A percentile compares a stretch with the other conserved stretches of the same genome.
Evolutionary conservation across 1,284 basidiomycete species (phyloP).

Genomic region (Waitea zeae): DNA sequence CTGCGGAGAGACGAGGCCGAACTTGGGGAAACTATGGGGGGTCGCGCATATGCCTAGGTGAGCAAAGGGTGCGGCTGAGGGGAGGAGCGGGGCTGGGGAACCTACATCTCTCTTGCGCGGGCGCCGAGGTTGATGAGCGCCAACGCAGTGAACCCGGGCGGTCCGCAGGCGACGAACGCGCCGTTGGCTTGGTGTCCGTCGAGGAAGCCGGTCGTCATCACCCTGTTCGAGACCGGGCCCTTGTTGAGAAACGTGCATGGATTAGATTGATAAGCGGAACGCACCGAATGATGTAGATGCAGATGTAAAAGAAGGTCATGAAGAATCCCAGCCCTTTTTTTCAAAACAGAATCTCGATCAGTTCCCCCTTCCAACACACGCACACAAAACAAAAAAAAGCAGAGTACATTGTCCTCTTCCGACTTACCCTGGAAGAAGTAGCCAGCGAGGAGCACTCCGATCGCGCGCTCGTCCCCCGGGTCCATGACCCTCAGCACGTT

Average conservation of each 20-base stretch:
- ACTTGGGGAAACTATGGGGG: conserved; percentile 16
- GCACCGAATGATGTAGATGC: conserved; percentile 28
- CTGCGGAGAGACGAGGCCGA: conserved; percentile 19
- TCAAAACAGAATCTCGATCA: too few relatives aligned
- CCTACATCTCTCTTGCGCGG: conserved; percentile 20
- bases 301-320: conserved; percentile 32
- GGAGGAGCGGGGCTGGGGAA: conserved; percentile 4
- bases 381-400: conserved; percentile 3
- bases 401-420: conserved; percentile 14
- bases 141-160: conserved; percentile 30
- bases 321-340: conserved; percentile 31
- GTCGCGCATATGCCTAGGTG: neutral
- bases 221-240: conserved; percentile 11
- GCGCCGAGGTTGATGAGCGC: conserved; percentile 27
- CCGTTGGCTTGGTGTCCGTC: conserved; percentile 31
- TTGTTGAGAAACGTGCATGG: conserved; percentile 1
- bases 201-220: conserved; percentile 32
- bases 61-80: conserved; percentile 1
- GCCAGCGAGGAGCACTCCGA: conserved; percentile 24
- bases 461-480: conserved; percentile 16
- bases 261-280: too few relatives aligned
- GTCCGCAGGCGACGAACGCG: conserved; percentile 28
- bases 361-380: too few relatives aligned
- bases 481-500: conserved; percentile 24
- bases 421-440: conserved; percentile 37